These are phyloP conservation scores for Farysia itapuensis DNA, from an alignment of 1,284 basidiomycete species.

Conservation along the genomic window DNA sequence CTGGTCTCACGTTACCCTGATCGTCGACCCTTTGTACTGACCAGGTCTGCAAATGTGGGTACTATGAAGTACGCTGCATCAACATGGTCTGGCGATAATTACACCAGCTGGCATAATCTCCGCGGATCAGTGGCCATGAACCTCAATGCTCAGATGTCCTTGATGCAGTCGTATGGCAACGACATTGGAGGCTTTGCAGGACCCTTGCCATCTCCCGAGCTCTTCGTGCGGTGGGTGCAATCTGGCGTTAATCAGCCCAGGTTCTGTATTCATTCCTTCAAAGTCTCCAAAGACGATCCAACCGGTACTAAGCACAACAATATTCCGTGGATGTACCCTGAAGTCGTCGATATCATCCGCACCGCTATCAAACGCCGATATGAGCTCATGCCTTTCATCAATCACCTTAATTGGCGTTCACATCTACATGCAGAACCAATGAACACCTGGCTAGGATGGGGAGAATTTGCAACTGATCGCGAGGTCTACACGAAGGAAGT, in stretches of 20 bases:
- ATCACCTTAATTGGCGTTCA: conserved; percentile 61
- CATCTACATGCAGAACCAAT: conserved; percentile 60
- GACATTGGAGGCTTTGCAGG: conserved; percentile 63
- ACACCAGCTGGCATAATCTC: conserved; percentile 61
- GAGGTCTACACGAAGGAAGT: conserved; percentile 58
- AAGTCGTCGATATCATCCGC: conserved; percentile 60
- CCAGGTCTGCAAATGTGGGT: conserved; percentile 62
- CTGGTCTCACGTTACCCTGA: conserved; percentile 53
- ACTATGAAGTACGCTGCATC: conserved; percentile 61
- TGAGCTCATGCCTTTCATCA: conserved; percentile 60
- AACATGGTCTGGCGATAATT: conserved; percentile 63
- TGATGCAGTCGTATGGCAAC: conserved; percentile 48
- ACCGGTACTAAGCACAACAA: conserved; percentile 60
- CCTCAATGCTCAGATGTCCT: conserved; percentile 60
- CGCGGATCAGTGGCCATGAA: conserved; percentile 60
- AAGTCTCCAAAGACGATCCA: conserved; percentile 61
- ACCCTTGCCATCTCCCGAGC: conserved; percentile 60
- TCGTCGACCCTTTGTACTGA: conserved; percentile 61
- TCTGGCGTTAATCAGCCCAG: conserved; percentile 55
- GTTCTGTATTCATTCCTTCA: conserved; percentile 61
- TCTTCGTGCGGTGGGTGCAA: conserved; percentile 63
- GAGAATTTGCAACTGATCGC: conserved; percentile 60
- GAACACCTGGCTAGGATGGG: conserved; percentile 61
- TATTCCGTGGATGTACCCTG: conserved; percentile 63
- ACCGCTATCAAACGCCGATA: conserved; percentile 62